These are phyloP conservation scores for Salix exigua DNA, from an alignment of 345 rosid genomes.

Conservation along the genomic window DNA sequence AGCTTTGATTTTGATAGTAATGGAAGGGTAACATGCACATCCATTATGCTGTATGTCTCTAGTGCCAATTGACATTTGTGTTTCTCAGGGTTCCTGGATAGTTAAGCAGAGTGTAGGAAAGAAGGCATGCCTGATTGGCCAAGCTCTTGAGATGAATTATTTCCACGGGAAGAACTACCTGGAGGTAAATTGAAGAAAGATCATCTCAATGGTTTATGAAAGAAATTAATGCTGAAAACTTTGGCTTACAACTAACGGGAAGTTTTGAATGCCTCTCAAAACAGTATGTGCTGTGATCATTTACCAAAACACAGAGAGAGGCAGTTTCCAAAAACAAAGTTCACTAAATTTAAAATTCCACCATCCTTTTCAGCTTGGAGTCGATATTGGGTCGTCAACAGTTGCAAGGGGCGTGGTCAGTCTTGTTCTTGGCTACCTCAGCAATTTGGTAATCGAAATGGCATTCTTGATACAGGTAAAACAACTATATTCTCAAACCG, in stretches of 20 bases:
- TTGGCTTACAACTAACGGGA: no score
- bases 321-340: no score
- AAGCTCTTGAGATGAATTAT: slow-evolving; percentile 87
- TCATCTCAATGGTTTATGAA: no score
- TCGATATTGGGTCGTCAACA: slow-evolving; percentile 89
- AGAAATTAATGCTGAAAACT: no score
- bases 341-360: neutral
- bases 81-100: slow-evolving; percentile 91
- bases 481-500: neutral
- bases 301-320: no score
- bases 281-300: no score
- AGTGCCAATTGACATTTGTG: neutral
- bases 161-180: slow-evolving; percentile 83
- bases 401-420: slow-evolving; percentile 95
- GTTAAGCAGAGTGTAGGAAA: slow-evolving; percentile 97
- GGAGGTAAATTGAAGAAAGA: slow-evolving; percentile 50
- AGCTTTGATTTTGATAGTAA: no score
- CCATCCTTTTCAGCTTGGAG: slow-evolving; percentile 60
- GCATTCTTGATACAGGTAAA: slow-evolving; percentile 89
- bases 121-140: slow-evolving; percentile 92
- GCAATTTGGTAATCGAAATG: slow-evolving; percentile 90
- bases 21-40: neutral
- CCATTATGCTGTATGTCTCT: neutral
- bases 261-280: no score
- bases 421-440: slow-evolving; percentile 94